Conservation (phyloP, 352 stramenopile genomes). For the Plasmopara halstedii region DNA sequence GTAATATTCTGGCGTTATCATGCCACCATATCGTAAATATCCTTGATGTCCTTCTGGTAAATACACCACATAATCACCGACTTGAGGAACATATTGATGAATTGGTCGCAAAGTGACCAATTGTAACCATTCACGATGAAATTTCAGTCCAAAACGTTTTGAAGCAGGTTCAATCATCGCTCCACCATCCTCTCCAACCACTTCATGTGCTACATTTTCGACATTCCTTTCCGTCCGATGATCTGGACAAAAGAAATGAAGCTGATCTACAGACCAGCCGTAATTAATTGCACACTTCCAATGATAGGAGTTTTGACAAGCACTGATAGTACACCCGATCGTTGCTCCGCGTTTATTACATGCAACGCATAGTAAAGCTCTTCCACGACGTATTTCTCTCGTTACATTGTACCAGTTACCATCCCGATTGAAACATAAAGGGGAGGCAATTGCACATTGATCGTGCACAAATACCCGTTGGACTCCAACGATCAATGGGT, state of each 20-base stretch:
- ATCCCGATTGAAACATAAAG: conserved; percentile 69
- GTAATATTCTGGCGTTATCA: conserved; percentile 43
- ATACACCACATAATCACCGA: conserved; percentile 77
- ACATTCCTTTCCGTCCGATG: conserved; percentile 31
- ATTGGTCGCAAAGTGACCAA: conserved; percentile 33
- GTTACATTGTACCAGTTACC: conserved; percentile 81
- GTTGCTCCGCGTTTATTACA: conserved; percentile 74
- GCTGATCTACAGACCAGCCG: conserved; percentile 66
- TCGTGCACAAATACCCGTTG: conserved; percentile 83
- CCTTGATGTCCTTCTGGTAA: conserved; percentile 65
- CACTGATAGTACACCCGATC: conserved; percentile 57
- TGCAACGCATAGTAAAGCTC: conserved; percentile 50
- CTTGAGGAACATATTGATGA: conserved; percentile 73
- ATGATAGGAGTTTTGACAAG: conserved; percentile 69
- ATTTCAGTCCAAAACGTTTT: conserved; percentile 59
- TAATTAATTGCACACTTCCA: conserved; percentile 73
- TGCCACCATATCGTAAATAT: conserved; percentile 30
- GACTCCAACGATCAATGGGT: conserved; percentile 56
- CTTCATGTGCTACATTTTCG: conserved; percentile 4
- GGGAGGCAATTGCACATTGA: conserved; percentile 78
- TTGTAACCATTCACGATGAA: conserved; percentile 78
- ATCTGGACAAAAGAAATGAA: conserved; percentile 76
- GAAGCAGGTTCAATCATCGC: conserved; percentile 34
- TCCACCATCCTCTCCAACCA: conserved; percentile 20
- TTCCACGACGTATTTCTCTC: conserved; percentile 72